Evolutionary conservation across 306 rosid species (phyloP).

Genomic region (Alnus rubra): DNA sequence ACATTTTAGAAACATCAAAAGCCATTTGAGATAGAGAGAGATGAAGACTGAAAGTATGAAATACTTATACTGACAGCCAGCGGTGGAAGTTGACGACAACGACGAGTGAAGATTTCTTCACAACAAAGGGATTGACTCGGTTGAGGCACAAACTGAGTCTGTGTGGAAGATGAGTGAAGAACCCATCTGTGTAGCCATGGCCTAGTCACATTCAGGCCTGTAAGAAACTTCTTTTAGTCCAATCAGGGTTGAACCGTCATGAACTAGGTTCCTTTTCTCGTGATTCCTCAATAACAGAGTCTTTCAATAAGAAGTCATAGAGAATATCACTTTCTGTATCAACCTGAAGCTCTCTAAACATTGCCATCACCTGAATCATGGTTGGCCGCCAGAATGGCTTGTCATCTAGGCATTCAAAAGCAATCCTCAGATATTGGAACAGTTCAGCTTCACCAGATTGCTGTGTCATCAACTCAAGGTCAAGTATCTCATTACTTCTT

Average conservation of each 20-base stretch:
- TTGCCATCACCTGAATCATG: constrained; percentile 82
- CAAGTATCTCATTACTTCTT: constrained; percentile 55
- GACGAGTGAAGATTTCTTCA: too few relatives aligned
- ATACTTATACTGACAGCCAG: too few relatives aligned
- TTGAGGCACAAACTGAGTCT: too few relatives aligned
- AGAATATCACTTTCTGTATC: constrained; percentile 57
- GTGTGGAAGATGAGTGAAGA: too few relatives aligned
- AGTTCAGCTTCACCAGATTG: constrained; percentile 50
- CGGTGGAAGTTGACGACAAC: too few relatives aligned
- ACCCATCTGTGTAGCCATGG: not conserved
- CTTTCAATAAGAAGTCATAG: constrained; percentile 56
- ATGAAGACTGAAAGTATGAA: too few relatives aligned
- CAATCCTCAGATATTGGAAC: constrained; percentile 54
- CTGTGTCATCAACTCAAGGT: constrained; percentile 45
- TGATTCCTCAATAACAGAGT: constrained; percentile 53
- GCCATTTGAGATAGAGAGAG: too few relatives aligned
- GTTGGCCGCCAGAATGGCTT: constrained; percentile 69
- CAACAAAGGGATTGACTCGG: too few relatives aligned
- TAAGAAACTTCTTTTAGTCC: constrained; percentile 3
- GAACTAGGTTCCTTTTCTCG: constrained; percentile 27
- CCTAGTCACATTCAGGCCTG: constrained; percentile 18
- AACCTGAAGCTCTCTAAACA: constrained; percentile 76
- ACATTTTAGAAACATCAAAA: too few relatives aligned
- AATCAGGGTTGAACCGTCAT: not conserved
- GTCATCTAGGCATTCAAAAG: constrained; percentile 73